Conservation (phyloP, 495 filamentous ascomycete genomes). For the Penicillium mononematosum region DNA sequence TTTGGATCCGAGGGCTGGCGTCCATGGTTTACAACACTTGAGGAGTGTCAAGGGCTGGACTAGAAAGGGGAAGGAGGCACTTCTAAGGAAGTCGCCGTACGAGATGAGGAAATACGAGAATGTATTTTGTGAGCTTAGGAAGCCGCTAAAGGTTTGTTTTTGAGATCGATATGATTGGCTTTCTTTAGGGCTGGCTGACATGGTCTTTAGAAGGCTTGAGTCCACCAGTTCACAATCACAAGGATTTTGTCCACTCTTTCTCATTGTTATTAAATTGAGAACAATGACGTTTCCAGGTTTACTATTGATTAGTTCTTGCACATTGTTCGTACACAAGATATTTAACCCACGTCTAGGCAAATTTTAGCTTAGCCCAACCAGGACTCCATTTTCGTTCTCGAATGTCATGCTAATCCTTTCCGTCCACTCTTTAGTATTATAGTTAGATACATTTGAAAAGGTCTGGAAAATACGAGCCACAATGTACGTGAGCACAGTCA, state of each 20-base stretch:
- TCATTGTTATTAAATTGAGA: not conserved
- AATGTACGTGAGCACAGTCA: slow-evolving; percentile 19
- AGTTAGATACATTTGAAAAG: slow-evolving; percentile 14
- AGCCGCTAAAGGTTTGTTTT: slow-evolving; percentile 8
- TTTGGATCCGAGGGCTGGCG: slow-evolving; percentile 19
- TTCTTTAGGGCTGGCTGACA: not conserved
- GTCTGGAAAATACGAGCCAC: slow-evolving; percentile 21
- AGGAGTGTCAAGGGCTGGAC: slow-evolving; percentile 30
- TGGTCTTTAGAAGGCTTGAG: not conserved
- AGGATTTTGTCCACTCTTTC: not conserved
- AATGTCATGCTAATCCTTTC: slow-evolving; percentile 23
- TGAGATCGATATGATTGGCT: not conserved
- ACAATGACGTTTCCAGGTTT: too few species aligned
- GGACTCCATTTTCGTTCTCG: slow-evolving; percentile 24
- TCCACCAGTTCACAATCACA: not conserved
- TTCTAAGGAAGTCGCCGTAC: slow-evolving; percentile 22
- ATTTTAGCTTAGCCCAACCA: slow-evolving; percentile 4
- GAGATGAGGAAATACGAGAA: slow-evolving; percentile 25
- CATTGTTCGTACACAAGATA: not conserved
- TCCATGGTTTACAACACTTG: slow-evolving; percentile 13
- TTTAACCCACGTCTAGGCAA: too few species aligned
- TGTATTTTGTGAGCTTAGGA: slow-evolving; percentile 19
- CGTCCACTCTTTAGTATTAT: slow-evolving; percentile 15
- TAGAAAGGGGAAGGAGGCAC: slow-evolving; percentile 23
- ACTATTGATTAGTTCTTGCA: not conserved